Conservation (phyloP, 2,329 filamentous ascomycete genomes). For the Alternaria arbusti region DNA sequence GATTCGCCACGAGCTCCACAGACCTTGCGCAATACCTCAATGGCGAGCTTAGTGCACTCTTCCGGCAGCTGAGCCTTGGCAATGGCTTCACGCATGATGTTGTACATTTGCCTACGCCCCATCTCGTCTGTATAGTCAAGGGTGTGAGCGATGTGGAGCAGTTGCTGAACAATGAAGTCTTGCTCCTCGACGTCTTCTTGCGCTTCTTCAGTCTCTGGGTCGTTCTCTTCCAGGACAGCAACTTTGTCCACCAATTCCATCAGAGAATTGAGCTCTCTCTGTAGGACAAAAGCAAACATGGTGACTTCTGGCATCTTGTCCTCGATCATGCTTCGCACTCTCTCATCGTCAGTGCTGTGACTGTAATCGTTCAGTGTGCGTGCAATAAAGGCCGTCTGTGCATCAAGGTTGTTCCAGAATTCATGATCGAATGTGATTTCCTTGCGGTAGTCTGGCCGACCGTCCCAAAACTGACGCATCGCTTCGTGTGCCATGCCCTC, state of each 20-base stretch:
- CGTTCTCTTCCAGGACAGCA: constrained; percentile 61
- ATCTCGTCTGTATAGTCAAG: constrained; percentile 98
- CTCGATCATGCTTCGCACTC: constrained; percentile 77
- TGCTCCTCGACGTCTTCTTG: constrained; percentile 87
- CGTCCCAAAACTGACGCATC: constrained; percentile 96
- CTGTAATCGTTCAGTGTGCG: constrained; percentile 96
- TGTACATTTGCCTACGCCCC: constrained; percentile 94
- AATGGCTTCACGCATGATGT: constrained; percentile 82
- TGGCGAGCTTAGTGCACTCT: constrained; percentile 85
- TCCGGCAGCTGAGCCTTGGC: constrained; percentile 89
- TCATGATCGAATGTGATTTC: constrained; percentile 73
- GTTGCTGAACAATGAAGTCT: constrained; percentile 94
- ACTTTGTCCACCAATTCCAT: constrained; percentile 66
- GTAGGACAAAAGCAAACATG: constrained; percentile 83
- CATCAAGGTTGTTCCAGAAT: constrained; percentile 81
- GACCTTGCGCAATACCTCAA: constrained; percentile 81
- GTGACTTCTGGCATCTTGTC: constrained; percentile 96
- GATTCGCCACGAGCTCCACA: constrained; percentile 81
- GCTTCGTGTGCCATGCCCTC: constrained; percentile 90
- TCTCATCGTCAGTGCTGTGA: constrained; percentile 73
- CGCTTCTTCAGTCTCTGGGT: constrained; percentile 64
- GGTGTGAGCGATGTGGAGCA: constrained; percentile 88
- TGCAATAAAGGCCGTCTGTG: constrained; percentile 87
- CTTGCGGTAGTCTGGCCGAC: constrained; percentile 81
- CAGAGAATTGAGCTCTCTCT: constrained; percentile 76